A percentile compares a stretch with the other conserved stretches of the same genome.
phyloP scores from a whole-genome alignment of 148 eudicot genomes.

The Fagopyrum homotropicum region DNA sequence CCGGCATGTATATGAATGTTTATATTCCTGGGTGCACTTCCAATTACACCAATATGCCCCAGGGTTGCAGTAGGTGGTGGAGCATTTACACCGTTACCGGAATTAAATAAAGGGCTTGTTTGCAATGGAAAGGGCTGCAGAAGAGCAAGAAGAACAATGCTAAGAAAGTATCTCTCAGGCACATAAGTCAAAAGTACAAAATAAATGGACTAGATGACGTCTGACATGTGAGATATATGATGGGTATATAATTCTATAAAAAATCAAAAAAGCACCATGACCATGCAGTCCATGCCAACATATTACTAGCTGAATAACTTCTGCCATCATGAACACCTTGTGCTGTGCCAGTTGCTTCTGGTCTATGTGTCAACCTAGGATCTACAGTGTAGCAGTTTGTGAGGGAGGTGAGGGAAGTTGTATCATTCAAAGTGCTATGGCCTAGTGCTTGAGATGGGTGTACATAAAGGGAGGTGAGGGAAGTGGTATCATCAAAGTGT shows the following conservation, averaged over 20 bases:
- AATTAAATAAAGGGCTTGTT: conserved; percentile 59
- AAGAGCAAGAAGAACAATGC: conserved; percentile 4
- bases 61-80: conserved; percentile 37
- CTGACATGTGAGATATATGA: background rate
- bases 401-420: background rate
- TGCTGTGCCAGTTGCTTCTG: background rate
- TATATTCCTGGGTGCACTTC: conserved; percentile 63
- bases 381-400: background rate
- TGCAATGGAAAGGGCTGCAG: conserved; percentile 92
- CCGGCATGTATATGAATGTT: conserved; percentile 96
- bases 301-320: background rate
- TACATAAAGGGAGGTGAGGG: background rate
- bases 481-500: too few species aligned
- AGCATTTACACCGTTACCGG: conserved; percentile 25
- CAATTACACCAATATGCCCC: conserved; percentile 60
- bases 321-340: background rate
- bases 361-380: background rate
- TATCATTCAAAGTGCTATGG: background rate
- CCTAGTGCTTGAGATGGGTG: background rate
- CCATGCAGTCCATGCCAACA: background rate
- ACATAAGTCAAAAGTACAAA: background rate
- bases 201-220: background rate
- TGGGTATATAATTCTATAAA: background rate
- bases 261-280: background rate
- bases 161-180: background rate